Evolutionary conservation across 169 alveolate genomes (phyloP).

Genomic region (Plasmodium ovale): DNA sequence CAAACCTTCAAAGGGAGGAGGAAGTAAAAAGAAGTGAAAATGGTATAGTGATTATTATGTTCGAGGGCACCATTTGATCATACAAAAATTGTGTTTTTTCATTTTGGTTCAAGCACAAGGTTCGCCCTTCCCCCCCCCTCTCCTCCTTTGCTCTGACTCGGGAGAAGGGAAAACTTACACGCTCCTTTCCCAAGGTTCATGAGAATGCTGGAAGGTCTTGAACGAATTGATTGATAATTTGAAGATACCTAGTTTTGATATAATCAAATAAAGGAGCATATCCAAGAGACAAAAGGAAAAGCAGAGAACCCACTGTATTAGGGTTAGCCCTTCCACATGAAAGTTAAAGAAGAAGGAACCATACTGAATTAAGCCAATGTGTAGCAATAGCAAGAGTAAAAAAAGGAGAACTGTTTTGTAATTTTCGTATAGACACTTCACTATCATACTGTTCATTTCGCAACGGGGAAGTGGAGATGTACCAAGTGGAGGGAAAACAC

Average conservation of each 20-base stretch:
- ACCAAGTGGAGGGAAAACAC: no score
- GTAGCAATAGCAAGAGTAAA: constrained; percentile 6
- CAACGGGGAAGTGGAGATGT: no score
- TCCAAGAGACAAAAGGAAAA: constrained; percentile 42
- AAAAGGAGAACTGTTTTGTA: constrained; percentile 23
- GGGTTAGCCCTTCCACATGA: constrained; percentile 58
- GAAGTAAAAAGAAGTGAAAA: background rate
- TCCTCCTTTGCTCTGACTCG: background rate
- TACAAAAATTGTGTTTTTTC: no score
- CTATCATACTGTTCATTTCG: background rate
- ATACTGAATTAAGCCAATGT: constrained; percentile 31
- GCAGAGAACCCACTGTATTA: constrained; percentile 39
- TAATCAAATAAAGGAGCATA: constrained; percentile 11
- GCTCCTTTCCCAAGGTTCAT: constrained; percentile 31
- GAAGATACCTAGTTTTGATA: constrained; percentile 11
- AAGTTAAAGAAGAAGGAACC: constrained; percentile 57
- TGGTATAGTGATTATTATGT: no score
- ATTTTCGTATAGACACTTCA: constrained; percentile 23
- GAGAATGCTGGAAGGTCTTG: constrained; percentile 16
- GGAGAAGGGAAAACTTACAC: constrained; percentile 18
- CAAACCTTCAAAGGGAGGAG: constrained; percentile 35
- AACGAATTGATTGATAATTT: constrained; percentile 13
- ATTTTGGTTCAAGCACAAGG: no score
- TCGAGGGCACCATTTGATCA: no score
- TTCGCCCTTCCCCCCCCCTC: background rate